Evolutionary conservation across 805 yeast species (phyloP).

Genomic region (Wickerhamiella parazyma): DNA sequence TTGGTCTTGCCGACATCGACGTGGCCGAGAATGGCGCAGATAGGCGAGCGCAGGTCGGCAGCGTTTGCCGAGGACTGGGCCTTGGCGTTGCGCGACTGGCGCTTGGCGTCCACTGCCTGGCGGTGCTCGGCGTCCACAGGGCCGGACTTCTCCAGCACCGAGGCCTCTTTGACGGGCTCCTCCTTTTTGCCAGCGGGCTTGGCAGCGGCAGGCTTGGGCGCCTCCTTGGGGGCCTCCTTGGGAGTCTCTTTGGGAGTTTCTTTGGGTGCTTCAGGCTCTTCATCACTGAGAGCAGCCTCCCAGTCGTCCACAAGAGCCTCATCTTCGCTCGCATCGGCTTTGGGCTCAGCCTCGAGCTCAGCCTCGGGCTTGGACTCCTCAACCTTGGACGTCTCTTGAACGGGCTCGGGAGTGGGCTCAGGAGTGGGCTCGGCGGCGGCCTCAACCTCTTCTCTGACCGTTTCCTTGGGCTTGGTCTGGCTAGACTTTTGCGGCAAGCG

Average conservation of each 20-base stretch:
- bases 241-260: constrained; percentile 18
- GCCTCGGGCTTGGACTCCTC: constrained; percentile 25
- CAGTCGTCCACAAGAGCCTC: constrained; percentile 23
- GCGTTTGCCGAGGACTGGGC: constrained; percentile 29
- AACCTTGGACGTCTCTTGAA: constrained; percentile 16
- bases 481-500: constrained; percentile 21
- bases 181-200: background rate
- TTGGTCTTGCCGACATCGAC: constrained; percentile 99
- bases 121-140: constrained; percentile 26
- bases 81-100: constrained; percentile 26
- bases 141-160: constrained; percentile 14
- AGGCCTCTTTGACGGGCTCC: background rate
- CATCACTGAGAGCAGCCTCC: constrained; percentile 14
- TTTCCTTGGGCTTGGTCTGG: constrained; percentile 21
- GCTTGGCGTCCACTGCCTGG: constrained; percentile 30
- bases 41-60: constrained; percentile 85
- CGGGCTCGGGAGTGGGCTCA: constrained; percentile 12
- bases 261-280: constrained; percentile 14
- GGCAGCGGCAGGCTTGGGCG: constrained; percentile 11
- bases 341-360: constrained; percentile 35
- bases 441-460: constrained; percentile 19
- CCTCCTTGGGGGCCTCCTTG: constrained; percentile 19
- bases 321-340: constrained; percentile 18
- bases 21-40: constrained; percentile 97
- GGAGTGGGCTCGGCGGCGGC: constrained; percentile 12